Evolutionary conservation across 1,284 basidiomycete species (phyloP), one percentile per base, ranked within the genome.

Genomic region (Rhodotorula sp.): DNA sequence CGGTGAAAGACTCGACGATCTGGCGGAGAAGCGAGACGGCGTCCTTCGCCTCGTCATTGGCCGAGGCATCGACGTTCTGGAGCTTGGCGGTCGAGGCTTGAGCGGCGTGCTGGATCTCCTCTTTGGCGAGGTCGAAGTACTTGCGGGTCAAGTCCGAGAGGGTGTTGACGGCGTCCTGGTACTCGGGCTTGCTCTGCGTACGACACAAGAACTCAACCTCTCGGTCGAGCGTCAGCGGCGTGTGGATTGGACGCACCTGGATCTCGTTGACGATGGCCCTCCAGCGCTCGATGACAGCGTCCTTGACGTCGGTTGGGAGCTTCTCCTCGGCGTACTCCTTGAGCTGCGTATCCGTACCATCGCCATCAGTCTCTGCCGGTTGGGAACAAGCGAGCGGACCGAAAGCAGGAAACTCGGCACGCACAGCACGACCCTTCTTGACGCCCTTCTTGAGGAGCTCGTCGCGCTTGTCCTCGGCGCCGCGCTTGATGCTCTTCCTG

Each of bases 61-160:
- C 49, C 29, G 82, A 79, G 66, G 79, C 81, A 30, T 80, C 79
- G 61, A 81, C 75, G 24, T 81, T 76, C 46, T 78, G 77, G 61
- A 72, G 51, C 52, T 66, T 64, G 49, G 63, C 67, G 2, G 64
- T 53, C 49, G 65, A 67, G n/a, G 54, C 27, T 36, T 66, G 27
- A 20, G 67, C 65, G 4, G 66, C 52, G 7, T 60, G 39, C 44
- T 61, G 32, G 34, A 73, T 48, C n/a, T 82, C 80, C 30, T 80
- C 79, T 66, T 80, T 77, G 6, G 80, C 81, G 74, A 81, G 81
- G 66, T 77, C 70, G 46, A 78, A 78, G 79, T 83, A 84, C 78
- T 83, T 83, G 77, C 82, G 82, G 75, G 80, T 77, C 47, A 84
- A 77, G 62, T 69, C 62, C 58, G 81, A 77, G 52, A 83, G 79